Evolutionary conservation across 2,329 filamentous ascomycete species (phyloP).

Genomic region (Basipetospora chlamydospora): DNA sequence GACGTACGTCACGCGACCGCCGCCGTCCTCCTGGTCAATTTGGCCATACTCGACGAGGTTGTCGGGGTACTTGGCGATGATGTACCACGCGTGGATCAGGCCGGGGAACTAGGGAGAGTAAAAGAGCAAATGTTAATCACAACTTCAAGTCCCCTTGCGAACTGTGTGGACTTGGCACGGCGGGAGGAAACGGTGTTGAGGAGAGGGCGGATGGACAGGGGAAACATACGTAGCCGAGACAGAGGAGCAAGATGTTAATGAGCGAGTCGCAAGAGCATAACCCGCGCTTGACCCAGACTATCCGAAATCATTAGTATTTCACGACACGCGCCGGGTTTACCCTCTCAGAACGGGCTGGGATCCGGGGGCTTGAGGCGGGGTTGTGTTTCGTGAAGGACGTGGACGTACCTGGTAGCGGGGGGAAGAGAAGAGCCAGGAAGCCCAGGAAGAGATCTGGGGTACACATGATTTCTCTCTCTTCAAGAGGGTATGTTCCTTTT

Average conservation of each 20-base stretch:
- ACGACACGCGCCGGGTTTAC: slow-evolving; percentile 4
- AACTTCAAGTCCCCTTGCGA: too few relatives aligned
- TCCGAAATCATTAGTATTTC: slow-evolving; percentile 11
- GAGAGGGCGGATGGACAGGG: not conserved
- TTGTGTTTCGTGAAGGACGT: too few relatives aligned
- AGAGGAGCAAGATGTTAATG: slow-evolving; percentile 87
- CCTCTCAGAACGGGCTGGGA: not conserved
- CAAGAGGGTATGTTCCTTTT: too few relatives aligned
- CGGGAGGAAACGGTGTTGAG: not conserved
- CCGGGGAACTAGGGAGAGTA: slow-evolving; percentile 51
- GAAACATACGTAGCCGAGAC: slow-evolving; percentile 47
- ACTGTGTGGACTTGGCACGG: not conserved
- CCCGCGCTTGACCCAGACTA: slow-evolving; percentile 93
- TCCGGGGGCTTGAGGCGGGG: not conserved
- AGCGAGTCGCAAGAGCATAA: slow-evolving; percentile 84
- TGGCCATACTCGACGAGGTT: slow-evolving; percentile 54
- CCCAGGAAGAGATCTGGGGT: slow-evolving; percentile 47
- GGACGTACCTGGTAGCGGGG: slow-evolving; percentile 46
- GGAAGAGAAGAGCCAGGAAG: slow-evolving; percentile 49
- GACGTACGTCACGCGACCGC: slow-evolving; percentile 63
- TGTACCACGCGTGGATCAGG: slow-evolving; percentile 93
- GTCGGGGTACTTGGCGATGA: slow-evolving; percentile 83
- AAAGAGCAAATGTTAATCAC: too few relatives aligned
- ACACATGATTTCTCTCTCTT: too few relatives aligned
- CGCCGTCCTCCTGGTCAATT: slow-evolving; percentile 42